Evolutionary conservation across 176 grass and related monocot species (phyloP).

Genomic region (Miscanthus lutarioriparius): DNA sequence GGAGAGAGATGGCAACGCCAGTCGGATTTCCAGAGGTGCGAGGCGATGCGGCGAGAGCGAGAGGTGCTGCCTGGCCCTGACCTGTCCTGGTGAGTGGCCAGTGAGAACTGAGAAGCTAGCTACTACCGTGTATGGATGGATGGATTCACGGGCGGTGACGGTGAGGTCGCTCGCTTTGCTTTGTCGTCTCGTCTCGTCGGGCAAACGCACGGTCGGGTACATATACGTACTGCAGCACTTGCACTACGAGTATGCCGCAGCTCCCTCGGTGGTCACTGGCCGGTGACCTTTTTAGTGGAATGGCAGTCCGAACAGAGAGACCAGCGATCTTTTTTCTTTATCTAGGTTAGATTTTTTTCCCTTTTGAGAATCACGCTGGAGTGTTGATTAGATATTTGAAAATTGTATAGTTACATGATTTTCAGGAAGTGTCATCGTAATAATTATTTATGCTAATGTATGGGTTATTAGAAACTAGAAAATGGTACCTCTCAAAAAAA

Average conservation of each 20-base stretch:
- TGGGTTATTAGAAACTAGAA: no score
- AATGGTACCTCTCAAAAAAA: no score
- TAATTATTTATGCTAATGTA: no score
- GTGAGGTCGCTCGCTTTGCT: neutral
- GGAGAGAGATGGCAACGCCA: neutral
- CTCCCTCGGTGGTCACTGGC: neutral
- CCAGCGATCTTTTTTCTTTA: neutral
- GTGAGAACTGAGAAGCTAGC: neutral
- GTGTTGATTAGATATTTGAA: no score
- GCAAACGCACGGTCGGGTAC: neutral
- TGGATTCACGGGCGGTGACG: neutral
- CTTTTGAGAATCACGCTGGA: no score
- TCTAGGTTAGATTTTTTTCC: no score
- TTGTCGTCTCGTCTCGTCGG: neutral
- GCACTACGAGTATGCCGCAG: neutral
- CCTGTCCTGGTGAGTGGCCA: constrained; percentile 28
- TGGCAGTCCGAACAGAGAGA: neutral
- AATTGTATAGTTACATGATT: no score
- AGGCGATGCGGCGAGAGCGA: neutral
- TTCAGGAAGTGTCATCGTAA: no score
- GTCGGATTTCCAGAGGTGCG: constrained; percentile 30
- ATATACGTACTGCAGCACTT: neutral
- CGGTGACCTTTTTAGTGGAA: neutral
- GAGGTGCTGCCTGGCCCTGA: neutral
- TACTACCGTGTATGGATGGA: no score